Evolutionary conservation across 495 filamentous ascomycete species (phyloP).

Genomic region (Articulospora tetracladia): DNA sequence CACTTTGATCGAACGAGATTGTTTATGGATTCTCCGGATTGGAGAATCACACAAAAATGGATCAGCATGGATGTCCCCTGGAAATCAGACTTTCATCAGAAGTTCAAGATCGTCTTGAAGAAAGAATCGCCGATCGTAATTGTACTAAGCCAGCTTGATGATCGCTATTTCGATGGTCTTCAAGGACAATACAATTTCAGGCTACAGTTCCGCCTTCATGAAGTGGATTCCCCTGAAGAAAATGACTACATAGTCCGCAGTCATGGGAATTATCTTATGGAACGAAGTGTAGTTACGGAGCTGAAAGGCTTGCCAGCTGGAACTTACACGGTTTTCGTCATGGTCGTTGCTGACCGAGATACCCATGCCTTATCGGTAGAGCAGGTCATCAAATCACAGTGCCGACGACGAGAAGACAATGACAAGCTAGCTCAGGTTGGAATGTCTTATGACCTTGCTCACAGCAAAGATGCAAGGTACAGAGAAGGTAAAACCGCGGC

Average conservation of each 20-base stretch:
- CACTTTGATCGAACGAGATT: constrained; percentile 85
- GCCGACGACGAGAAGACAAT: constrained; percentile 49
- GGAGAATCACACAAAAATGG: constrained; percentile 83
- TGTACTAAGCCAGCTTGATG: constrained; percentile 73
- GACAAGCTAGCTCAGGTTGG: constrained; percentile 80
- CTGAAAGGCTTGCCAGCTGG: constrained; percentile 53
- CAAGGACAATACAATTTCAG: constrained; percentile 77
- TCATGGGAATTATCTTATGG: constrained; percentile 55
- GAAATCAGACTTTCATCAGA: constrained; percentile 81
- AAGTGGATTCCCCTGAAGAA: constrained; percentile 60
- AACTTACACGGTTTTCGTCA: constrained; percentile 17
- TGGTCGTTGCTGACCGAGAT: constrained; percentile 19
- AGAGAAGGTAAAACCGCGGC: constrained; percentile 11
- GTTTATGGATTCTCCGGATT: constrained; percentile 60
- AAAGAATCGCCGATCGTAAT: constrained; percentile 70
- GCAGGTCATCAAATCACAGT: constrained; percentile 50
- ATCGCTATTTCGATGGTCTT: constrained; percentile 80
- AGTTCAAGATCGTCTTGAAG: constrained; percentile 71
- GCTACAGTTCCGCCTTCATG: constrained; percentile 78
- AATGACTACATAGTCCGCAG: constrained; percentile 83
- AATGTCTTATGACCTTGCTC: constrained; percentile 78
- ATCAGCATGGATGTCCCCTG: constrained; percentile 80
- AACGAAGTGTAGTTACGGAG: constrained; percentile 66
- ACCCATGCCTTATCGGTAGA: constrained; percentile 53
- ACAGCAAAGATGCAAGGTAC: constrained; percentile 50